Evolutionary conservation across 352 stramenopile genomes (phyloP), one percentile per base, ranked within the genome.

Genomic region (Globisporangium ultimum): DNA sequence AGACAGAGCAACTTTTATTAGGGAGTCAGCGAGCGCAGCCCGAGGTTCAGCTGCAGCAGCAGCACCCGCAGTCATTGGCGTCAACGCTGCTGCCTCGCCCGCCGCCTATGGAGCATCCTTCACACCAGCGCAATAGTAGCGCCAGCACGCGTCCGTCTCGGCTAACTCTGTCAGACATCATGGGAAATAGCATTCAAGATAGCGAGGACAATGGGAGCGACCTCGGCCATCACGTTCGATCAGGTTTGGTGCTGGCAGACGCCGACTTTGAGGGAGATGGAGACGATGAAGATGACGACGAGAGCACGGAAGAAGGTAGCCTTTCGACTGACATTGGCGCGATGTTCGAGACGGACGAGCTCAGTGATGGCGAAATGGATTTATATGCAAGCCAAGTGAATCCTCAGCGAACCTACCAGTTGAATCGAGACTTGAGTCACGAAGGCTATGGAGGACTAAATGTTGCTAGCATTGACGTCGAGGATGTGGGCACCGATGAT

Each of bases 301-400:
- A 22, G 13, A 43, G 24, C 17, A 45, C 28, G 7, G 32, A 43
- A 36, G 51, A 48, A 22, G 49, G 43, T 18, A 57, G 38, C 36
- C 7, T 28, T 17, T 57, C 38, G 20, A 40, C 36, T 40, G 51
- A 57, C 38, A 40, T n/a, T 57, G 20, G 38, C 46, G 51, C 21
- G 28, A 18, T 21, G 50, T 38, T 47, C 8, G 42, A 51, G 6
- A n/a, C 20, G 15, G 42, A 53, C 13, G 58, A 59, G n/a, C 58
- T 64, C 15, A 59, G 51, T n/a, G 52, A 64, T 36, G 58, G 58
- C 45, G 58, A 64, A 20, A 55, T 63, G 48, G 45, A 63, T 17
- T 36, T 13, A 13, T 11, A 20, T 0, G 36, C 43, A 11, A 38
- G 1, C 15, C 51, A 48, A 48, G 38, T 17, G 24, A 32, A 32